Base-by-base conservation (phyloP, 1,139 yeast species). In the Yamadazyma mexicana region DNA sequence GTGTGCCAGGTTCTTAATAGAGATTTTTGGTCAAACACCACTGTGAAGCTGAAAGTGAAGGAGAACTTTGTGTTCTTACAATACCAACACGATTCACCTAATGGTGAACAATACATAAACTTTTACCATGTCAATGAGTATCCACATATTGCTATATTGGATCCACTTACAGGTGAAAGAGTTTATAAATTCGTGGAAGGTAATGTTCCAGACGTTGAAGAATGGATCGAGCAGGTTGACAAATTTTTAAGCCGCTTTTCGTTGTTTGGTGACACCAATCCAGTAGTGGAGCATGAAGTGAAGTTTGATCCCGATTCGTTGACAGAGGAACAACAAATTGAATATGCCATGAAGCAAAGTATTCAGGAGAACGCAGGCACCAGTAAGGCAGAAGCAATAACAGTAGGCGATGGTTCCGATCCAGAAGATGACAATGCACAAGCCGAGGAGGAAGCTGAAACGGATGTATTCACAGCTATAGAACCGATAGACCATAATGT, bases 101-200 rank as follows among this genome's bases (percentile, higher is more conserved):
- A 79, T 45, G 98, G 97, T 1, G 68, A 70, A 45, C 77, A 73
- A 44, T 92, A 87, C 57, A 56, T 73, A 17, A 82, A 83, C 46
- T 84, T 86, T 55, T 91, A 92, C 56, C 82, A 85, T 3, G 61
- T 71, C 3, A 76, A 75, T 20, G 73, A 65, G 24, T 83, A 69
- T 55, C 99, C 99, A 1, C 97, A 92, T 58, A 81, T 94, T 31
- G 88, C 97, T 2, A 87, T 94, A 31, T 60, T 94, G 40, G 99
- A 94, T 57, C 97, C 98, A 1, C 79, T 91, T 57, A 92, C 98
- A 0, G 98, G 98, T 11, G 98, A 92, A 61, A 73, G 95, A 44
- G 76, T 88, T 40, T 75, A 76, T 49, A 72, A 71, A 44, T 91
- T 97, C 96, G 52, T 55, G 11, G 75, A 75, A 35, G 80, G 79